Base-by-base conservation (phyloP, 192 early-diverging fungal genomes). In the Geranomyces michiganensis region DNA sequence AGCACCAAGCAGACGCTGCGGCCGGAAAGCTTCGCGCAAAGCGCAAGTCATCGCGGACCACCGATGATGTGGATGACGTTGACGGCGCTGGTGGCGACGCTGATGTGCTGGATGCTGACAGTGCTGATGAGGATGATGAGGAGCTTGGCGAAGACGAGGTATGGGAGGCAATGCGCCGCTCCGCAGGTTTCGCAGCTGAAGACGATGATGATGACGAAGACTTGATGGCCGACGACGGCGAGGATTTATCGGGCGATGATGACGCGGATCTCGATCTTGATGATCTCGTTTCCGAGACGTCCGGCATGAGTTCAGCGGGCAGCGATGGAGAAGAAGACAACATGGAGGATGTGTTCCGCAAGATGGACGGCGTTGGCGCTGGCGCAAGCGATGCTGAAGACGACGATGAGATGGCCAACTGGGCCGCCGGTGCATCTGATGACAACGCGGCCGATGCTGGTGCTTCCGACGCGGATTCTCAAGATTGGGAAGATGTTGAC, bases 101-200 rank as follows among this genome's bases (percentile, higher is more conserved):
- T 33, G 81, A 78, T 41, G 73, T 17, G 51, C n/a, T 24, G 26
- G 71, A 72, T 17, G 62, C 13, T 24, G 75, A 76, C 22, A 46
- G 44, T 46, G 81, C 76, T 31, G 74, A 79, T 67, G 82, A 82
- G 10, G 82, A 83, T 55, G 74, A 72, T 13, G 80, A 82, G 31
- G 86, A 87, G 44, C 31, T 88, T 49, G 89, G 83, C 27, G 95
- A 97, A 61, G 95, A 95, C 26, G 92, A 95, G 79, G 84, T 94
- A 29, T 95, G 93, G 93, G 72, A 86, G 29, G 96, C 94, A 9
- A 98, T 98, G 92, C 84, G 86, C 44, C 71, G 77, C 31, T 87
- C 84, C 36, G 56, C 47, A 24, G 79, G 79, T 0, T 78, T 85
- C 26, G 78, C 48, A 1, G 77, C 76, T 14, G 79, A 80, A 13